phyloP scores from a whole-genome alignment of 208 protist species.

The Crithidia expoeki region DNA sequence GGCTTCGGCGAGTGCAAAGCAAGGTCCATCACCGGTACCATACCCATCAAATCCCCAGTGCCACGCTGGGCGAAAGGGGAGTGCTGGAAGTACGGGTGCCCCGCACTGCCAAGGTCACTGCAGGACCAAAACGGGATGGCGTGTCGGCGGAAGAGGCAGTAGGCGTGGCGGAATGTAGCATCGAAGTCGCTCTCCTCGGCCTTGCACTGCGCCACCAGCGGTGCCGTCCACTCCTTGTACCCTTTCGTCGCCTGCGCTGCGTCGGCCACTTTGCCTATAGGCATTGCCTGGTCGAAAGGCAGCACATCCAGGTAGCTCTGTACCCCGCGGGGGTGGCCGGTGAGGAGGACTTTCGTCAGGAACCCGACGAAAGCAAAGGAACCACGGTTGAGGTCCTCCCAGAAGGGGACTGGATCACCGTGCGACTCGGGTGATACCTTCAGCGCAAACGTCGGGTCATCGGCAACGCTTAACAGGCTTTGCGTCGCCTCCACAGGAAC shows the following conservation, averaged over 20 bases:
- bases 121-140: conserved; percentile 85
- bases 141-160: conserved; percentile 87
- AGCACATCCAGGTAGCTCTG: conserved; percentile 86
- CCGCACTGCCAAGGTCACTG: conserved; percentile 49
- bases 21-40: conserved; percentile 88
- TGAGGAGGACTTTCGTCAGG: conserved; percentile 69
- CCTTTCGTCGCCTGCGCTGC: conserved; percentile 65
- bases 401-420: conserved; percentile 74
- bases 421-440: conserved; percentile 72
- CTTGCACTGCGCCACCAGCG: conserved; percentile 65
- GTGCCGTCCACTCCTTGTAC: conserved; percentile 64
- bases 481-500: conserved; percentile 78
- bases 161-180: conserved; percentile 73
- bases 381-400: conserved; percentile 74
- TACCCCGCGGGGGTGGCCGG: conserved; percentile 69
- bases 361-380: conserved; percentile 80
- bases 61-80: conserved; percentile 55
- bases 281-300: conserved; percentile 75
- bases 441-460: conserved; percentile 65
- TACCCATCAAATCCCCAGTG: conserved; percentile 74
- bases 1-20: conserved; percentile 79
- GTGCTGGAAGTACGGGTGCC: conserved; percentile 78
- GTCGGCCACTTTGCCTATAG: conserved; percentile 70
- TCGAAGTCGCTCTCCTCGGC: conserved; percentile 66
- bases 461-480: conserved; percentile 68